A percentile compares a stretch with the other conserved stretches of the same genome.
These are phyloP conservation scores for Kwoniella newhampshirensis DNA, from an alignment of 768 basidiomycete species.

Conservation along the genomic window DNA sequence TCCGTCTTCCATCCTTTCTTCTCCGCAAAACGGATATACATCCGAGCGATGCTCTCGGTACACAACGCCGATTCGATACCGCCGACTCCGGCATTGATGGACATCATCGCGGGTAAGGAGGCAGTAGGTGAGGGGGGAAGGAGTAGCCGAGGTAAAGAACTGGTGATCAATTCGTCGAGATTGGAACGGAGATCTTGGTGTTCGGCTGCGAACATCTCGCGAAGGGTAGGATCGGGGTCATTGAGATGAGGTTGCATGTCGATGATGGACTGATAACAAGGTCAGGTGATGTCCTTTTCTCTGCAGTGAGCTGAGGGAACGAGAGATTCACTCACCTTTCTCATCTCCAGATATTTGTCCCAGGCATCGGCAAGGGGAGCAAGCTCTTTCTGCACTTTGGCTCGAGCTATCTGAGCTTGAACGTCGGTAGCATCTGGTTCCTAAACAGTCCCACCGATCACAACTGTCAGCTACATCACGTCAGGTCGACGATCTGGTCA, in stretches of 20 bases:
- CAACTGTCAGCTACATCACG: no score
- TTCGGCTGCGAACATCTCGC: slow-evolving; percentile 70
- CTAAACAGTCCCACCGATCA: no score
- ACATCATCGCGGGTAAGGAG: slow-evolving; percentile 73
- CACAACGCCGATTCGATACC: slow-evolving; percentile 86
- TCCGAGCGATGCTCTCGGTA: slow-evolving; percentile 69
- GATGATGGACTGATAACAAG: slow-evolving; percentile 61
- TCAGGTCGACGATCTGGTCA: background rate
- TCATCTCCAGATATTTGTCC: slow-evolving; percentile 62
- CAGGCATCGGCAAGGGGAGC: slow-evolving; percentile 70
- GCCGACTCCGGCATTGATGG: slow-evolving; percentile 89
- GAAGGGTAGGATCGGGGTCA: slow-evolving; percentile 76
- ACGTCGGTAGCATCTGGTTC: slow-evolving; percentile 14
- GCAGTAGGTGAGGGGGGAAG: slow-evolving; percentile 69
- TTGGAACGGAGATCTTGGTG: slow-evolving; percentile 57
- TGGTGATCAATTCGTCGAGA: slow-evolving; percentile 43
- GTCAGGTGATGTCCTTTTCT: background rate
- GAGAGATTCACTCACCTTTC: slow-evolving; percentile 58
- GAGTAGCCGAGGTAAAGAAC: slow-evolving; percentile 66
- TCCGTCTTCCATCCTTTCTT: slow-evolving; percentile 63
- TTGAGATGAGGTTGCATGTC: slow-evolving; percentile 65
- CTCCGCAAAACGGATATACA: slow-evolving; percentile 72
- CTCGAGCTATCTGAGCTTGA: slow-evolving; percentile 61
- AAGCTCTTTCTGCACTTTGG: slow-evolving; percentile 68
- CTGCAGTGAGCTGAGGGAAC: background rate